phyloP scores from a whole-genome alignment of 2,329 filamentous ascomycete genomes.

The Nemania diffusa region DNA sequence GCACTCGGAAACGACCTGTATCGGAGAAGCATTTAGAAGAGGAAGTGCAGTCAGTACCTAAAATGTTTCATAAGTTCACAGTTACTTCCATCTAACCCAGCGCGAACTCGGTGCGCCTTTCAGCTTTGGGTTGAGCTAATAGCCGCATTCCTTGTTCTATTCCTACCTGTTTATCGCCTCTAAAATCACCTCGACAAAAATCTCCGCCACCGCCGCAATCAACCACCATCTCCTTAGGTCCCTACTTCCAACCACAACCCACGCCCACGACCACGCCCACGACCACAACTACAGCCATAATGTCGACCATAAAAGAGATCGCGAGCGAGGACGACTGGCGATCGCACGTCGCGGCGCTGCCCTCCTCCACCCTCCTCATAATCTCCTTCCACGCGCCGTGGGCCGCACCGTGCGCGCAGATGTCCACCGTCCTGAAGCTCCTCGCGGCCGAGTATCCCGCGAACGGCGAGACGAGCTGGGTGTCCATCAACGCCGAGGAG shows the following conservation, averaged over 20 bases:
- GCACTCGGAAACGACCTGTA: constrained; percentile 33
- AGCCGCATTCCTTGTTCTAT: not conserved
- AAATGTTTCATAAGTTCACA: not conserved
- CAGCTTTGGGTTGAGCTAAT: not conserved
- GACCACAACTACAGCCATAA: constrained; percentile 48
- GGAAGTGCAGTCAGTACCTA: not conserved
- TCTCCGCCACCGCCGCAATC: not conserved
- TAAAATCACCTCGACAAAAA: not conserved
- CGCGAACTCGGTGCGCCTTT: not conserved
- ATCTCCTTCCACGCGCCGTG: constrained; percentile 97
- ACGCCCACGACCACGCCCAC: not conserved
- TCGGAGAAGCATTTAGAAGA: constrained; percentile 26
- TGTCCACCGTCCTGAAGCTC: constrained; percentile 85
- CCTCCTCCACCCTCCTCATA: constrained; percentile 77
- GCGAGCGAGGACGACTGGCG: constrained; percentile 78
- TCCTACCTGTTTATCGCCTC: not conserved
- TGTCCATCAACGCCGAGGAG: constrained; percentile 93
- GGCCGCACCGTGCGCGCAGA: constrained; percentile 95
- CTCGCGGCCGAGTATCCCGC: constrained; percentile 87
- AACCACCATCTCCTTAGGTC: not conserved
- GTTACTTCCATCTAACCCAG: not conserved
- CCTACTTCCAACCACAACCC: not conserved
- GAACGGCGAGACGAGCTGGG: constrained; percentile 77
- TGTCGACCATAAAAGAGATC: constrained; percentile 84
- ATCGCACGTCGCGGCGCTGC: constrained; percentile 71